These are phyloP conservation scores for Pilasporangium apinafurcum DNA, from an alignment of 352 stramenopile genomes.

Conservation along the genomic window DNA sequence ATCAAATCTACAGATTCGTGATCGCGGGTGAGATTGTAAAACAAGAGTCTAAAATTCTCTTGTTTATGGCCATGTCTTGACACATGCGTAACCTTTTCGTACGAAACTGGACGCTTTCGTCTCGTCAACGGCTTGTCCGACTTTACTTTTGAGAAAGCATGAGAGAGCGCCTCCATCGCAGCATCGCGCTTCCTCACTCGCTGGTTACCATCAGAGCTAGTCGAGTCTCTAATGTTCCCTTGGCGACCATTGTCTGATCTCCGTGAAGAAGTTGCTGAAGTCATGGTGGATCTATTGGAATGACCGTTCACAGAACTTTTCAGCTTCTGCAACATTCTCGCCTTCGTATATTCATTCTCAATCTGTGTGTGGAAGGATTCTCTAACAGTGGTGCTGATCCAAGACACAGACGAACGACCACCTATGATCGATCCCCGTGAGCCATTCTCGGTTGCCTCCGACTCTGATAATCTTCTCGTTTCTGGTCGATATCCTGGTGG, in stretches of 20 bases:
- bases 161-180: slow-evolving; percentile 45
- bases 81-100: slow-evolving; percentile 3
- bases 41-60: slow-evolving; percentile 95
- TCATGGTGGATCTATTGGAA: slow-evolving; percentile 5
- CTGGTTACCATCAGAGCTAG: slow-evolving; percentile 3
- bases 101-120: slow-evolving; percentile 11
- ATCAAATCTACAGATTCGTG: slow-evolving; percentile 91
- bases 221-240: background rate
- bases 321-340: slow-evolving; percentile 56
- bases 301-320: slow-evolving; percentile 31
- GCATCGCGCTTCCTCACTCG: slow-evolving; percentile 68
- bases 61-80: slow-evolving; percentile 14
- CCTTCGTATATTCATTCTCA: slow-evolving; percentile 54
- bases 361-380: slow-evolving; percentile 46
- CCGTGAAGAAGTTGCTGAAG: no score
- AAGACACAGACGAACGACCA: slow-evolving; percentile 18
- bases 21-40: slow-evolving; percentile 91
- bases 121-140: slow-evolving; percentile 16
- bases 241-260: no score
- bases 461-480: slow-evolving; percentile 15
- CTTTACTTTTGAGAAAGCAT: slow-evolving; percentile 25
- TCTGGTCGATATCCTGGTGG: background rate
- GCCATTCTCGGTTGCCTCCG: no score
- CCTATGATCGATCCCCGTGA: slow-evolving; percentile 29
- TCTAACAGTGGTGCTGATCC: slow-evolving; percentile 21